Conservation (phyloP, 768 basidiomycete species). For the Boletus sp. region DNA sequence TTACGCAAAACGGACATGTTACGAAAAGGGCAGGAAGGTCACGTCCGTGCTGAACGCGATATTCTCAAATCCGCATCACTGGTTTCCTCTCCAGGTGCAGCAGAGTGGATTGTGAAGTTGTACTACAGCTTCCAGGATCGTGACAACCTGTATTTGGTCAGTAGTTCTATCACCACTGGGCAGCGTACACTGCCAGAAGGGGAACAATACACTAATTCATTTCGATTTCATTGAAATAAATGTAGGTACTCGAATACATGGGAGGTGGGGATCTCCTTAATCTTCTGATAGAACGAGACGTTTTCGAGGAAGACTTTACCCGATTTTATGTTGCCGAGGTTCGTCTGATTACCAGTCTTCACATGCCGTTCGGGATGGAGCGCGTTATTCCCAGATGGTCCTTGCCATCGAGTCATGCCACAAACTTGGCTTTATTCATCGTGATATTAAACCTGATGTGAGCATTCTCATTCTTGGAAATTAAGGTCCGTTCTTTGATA, state of each 20-base stretch:
- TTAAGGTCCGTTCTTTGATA: slow-evolving; percentile 30
- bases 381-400: slow-evolving; percentile 68
- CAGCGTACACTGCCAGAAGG: slow-evolving; percentile 20
- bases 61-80: slow-evolving; percentile 87
- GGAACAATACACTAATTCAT: slow-evolving; percentile 44
- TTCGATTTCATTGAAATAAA: slow-evolving; percentile 51
- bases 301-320: slow-evolving; percentile 88
- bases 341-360: slow-evolving; percentile 22
- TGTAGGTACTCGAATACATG: slow-evolving; percentile 90
- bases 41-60: slow-evolving; percentile 94
- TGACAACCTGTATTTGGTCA: slow-evolving; percentile 91
- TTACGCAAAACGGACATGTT: slow-evolving; percentile 90
- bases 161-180: slow-evolving; percentile 38
- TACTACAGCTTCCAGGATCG: slow-evolving; percentile 95
- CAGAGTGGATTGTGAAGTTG: slow-evolving; percentile 93
- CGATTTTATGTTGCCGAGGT: slow-evolving; percentile 96
- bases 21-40: slow-evolving; percentile 95
- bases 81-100: slow-evolving; percentile 67
- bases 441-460: slow-evolving; percentile 96
- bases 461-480: slow-evolving; percentile 32
- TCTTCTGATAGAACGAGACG: slow-evolving; percentile 87
- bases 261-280: slow-evolving; percentile 96
- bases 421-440: slow-evolving; percentile 93
- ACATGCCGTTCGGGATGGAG: slow-evolving; percentile 21
- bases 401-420: slow-evolving; percentile 92